A percentile compares a stretch with the other conserved stretches of the same genome.
Evolutionary conservation across 768 basidiomycete species (phyloP).

Genomic region (Paxillus ammoniavirescens): DNA sequence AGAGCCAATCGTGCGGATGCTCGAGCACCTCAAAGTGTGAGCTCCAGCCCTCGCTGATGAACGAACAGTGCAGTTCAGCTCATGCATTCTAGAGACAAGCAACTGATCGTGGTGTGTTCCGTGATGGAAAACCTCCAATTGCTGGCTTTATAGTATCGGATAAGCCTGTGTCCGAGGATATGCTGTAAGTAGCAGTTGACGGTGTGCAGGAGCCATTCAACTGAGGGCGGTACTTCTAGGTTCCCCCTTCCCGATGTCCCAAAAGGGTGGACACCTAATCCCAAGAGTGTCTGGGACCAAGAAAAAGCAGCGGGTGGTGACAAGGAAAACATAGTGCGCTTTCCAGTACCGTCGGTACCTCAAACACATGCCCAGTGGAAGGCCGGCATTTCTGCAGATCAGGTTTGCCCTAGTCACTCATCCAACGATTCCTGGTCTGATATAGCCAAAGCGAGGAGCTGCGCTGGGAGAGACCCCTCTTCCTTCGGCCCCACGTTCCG

Average conservation of each 20-base stretch:
- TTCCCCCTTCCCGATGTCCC: conserved; percentile 85
- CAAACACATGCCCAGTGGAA: conserved; percentile 53
- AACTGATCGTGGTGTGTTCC: conserved; percentile 43
- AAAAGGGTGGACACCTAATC: conserved; percentile 82
- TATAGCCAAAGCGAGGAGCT: conserved; percentile 64
- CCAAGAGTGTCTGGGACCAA: conserved; percentile 68
- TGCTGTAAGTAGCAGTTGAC: conserved; percentile 48
- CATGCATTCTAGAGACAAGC: conserved; percentile 20
- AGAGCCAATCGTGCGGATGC: conserved; percentile 8
- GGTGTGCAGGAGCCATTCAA: conserved; percentile 13
- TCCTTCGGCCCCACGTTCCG: conserved; percentile 67
- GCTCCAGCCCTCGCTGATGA: not conserved
- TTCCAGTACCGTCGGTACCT: conserved; percentile 21
- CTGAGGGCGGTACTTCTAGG: conserved; percentile 42
- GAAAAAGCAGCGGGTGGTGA: conserved; percentile 36
- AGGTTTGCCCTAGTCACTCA: conserved; percentile 46
- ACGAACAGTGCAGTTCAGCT: conserved; percentile 7
- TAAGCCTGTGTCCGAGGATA: conserved; percentile 65
- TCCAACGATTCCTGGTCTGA: conserved; percentile 4
- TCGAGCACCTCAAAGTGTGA: conserved; percentile 7
- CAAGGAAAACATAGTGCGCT: conserved; percentile 44
- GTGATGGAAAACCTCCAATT: conserved; percentile 72
- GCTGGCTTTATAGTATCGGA: conserved; percentile 73
- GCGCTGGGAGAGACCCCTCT: conserved; percentile 81
- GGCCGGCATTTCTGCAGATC: conserved; percentile 62